Conservation (phyloP, 352 stramenopile genomes). For the Pythium apleroticum region DNA sequence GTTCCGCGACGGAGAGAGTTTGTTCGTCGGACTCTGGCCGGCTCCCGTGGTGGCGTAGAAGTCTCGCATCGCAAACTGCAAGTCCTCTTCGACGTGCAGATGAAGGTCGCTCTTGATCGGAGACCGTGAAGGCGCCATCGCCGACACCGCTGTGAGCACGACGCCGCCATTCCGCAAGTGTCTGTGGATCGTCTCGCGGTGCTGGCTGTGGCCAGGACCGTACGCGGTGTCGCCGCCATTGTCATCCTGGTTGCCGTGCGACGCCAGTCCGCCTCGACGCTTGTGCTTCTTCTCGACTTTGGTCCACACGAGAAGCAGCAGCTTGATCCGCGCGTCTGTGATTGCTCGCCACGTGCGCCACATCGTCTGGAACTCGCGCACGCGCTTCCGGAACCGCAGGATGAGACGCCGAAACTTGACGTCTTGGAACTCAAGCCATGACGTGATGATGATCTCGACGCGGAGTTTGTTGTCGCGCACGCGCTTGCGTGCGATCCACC, state of each 20-base stretch:
- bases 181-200: slow-evolving; percentile 33
- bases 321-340: slow-evolving; percentile 68
- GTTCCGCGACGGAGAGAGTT: not conserved
- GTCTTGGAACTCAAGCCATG: slow-evolving; percentile 80
- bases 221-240: not conserved
- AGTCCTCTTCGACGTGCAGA: slow-evolving; percentile 49
- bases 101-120: slow-evolving; percentile 37
- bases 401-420: slow-evolving; percentile 83
- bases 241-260: not conserved
- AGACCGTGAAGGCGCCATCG: slow-evolving; percentile 5
- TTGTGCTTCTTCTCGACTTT: slow-evolving; percentile 64
- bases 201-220: not conserved
- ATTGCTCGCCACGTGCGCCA: slow-evolving; percentile 71
- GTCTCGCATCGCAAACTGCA: slow-evolving; percentile 61
- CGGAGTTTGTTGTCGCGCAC: slow-evolving; percentile 23
- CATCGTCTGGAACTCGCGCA: slow-evolving; percentile 74
- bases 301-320: slow-evolving; percentile 65
- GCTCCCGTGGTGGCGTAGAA: slow-evolving; percentile 37
- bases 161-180: slow-evolving; percentile 63
- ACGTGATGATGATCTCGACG: slow-evolving; percentile 62
- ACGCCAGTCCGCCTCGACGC: slow-evolving; percentile 34
- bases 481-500: slow-evolving; percentile 40
- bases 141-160: slow-evolving; percentile 39
- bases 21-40: slow-evolving; percentile 11
- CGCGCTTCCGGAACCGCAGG: slow-evolving; percentile 69